Evolutionary conservation across 106 monocot genomes (phyloP).

Genomic region (Phalaenopsis aphrodite): DNA sequence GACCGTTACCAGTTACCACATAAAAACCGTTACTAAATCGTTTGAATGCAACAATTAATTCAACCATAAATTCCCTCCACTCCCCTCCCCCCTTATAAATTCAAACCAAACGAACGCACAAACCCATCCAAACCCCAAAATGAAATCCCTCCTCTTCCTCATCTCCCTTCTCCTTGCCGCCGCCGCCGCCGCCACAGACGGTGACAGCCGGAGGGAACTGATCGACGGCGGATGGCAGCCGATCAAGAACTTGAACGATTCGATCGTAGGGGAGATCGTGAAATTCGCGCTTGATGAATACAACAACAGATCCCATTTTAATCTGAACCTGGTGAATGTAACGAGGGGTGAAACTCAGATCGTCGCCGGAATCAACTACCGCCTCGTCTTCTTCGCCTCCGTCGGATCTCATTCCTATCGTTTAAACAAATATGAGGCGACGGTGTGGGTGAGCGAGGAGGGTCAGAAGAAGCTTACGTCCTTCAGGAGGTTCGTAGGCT

Average conservation of each 20-base stretch:
- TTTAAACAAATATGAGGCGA: too few species aligned
- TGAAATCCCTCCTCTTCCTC: conserved; percentile 8
- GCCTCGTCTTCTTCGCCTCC: conserved; percentile 17
- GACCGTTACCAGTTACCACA: too few species aligned
- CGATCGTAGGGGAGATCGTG: conserved; percentile 26
- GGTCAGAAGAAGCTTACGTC: too few species aligned
- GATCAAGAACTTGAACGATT: conserved; percentile 28
- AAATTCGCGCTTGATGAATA: conserved; percentile 37
- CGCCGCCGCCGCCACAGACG: not conserved
- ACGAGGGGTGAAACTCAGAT: conserved; percentile 32
- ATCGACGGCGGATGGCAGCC: conserved; percentile 26
- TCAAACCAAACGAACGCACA: too few species aligned
- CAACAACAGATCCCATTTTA: conserved; percentile 9
- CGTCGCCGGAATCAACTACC: conserved; percentile 29
- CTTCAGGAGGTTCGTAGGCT: too few species aligned
- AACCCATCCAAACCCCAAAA: not conserved
- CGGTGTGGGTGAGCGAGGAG: too few species aligned
- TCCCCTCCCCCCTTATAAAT: too few species aligned
- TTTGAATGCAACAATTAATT: too few species aligned
- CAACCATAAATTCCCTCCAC: too few species aligned
- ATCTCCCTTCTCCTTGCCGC: not conserved
- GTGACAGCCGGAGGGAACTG: not conserved
- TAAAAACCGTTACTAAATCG: too few species aligned
- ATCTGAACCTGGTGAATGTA: conserved; percentile 17
- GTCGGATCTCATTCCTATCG: not conserved